phyloP scores from a whole-genome alignment of 495 filamentous ascomycete species.

The Hypoxylon fuscum region DNA sequence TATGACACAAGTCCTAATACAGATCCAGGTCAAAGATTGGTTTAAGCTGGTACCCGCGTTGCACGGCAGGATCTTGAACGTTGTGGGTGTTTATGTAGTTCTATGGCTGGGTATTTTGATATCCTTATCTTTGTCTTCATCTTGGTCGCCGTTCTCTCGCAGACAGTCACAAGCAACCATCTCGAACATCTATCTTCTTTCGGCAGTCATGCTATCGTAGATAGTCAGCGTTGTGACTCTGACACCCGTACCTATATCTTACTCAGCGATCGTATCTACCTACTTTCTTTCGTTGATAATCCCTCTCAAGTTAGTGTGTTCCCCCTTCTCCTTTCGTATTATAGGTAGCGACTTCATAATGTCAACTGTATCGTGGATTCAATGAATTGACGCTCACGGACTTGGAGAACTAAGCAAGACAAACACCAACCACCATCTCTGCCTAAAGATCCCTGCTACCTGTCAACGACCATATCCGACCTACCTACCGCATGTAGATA shows the following conservation, averaged over 20 bases:
- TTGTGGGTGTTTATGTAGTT: not conserved
- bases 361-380: not conserved
- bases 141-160: not conserved
- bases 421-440: not conserved
- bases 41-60: not conserved
- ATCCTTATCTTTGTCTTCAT: not conserved
- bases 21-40: too few species aligned
- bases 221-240: not conserved
- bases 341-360: not conserved
- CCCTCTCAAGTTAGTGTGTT: not conserved
- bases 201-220: not conserved
- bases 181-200: not conserved
- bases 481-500: constrained; percentile 11
- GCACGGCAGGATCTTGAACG: constrained; percentile 1
- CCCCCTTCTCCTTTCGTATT: not conserved
- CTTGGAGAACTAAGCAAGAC: not conserved
- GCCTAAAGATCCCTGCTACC: not conserved
- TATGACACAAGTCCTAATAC: too few species aligned
- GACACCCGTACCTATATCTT: not conserved
- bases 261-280: not conserved
- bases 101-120: not conserved
- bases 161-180: too few species aligned
- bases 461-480: constrained; percentile 7
- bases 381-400: not conserved
- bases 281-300: not conserved